Evolutionary conservation across 2,329 filamentous ascomycete genomes (phyloP), one percentile per base, ranked within the genome.

Genomic region (Orbilia brochopaga): DNA sequence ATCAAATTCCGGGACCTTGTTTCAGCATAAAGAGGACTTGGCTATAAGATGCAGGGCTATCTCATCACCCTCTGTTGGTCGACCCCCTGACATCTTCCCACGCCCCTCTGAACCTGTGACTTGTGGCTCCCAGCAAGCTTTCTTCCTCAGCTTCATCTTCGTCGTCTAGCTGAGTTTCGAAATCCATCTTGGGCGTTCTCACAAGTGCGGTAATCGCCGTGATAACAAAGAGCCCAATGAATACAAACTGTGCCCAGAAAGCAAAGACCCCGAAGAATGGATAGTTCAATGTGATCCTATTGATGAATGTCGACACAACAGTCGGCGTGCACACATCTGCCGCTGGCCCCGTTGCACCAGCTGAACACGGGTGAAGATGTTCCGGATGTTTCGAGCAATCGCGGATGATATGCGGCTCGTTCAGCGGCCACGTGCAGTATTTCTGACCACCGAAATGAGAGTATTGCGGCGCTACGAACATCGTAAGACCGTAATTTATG

Each of bases 181-280:
- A 83, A 76, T 93, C 87, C 37, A 96, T 80, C 77, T 85, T 88
- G 0, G 93, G 92, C 0, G 91, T 87, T 46, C 89, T 87, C 83
- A 97, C 88, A 0, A 97, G 81, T 1, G 90, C 87, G 0, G 90
- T 89, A 21, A 91, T 69, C 76, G 96, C 90, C 11, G 96, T 88
- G 61, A 96, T 81, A 8, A 96, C 79, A 79, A 96, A 97, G 19
- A 97, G 83, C 35, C 80, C 89, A 48, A 99, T 81, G 81, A 99
- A 97, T 11, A 85, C 90, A 78, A 97, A 97, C 77, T 99, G 94
- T 0, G 92, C 90, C 92, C 92, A 99, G 80, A 97, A 99, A 75
- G 91, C 86, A n/a, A 97, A 82, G 10, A 89, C 87, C 10, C 94
- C 94, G 77, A 99, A 96, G 78, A 97, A 91, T 4, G 94, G 92